Evolutionary conservation across 352 stramenopile species (phyloP).

Genomic region (Pythium diclinum): DNA sequence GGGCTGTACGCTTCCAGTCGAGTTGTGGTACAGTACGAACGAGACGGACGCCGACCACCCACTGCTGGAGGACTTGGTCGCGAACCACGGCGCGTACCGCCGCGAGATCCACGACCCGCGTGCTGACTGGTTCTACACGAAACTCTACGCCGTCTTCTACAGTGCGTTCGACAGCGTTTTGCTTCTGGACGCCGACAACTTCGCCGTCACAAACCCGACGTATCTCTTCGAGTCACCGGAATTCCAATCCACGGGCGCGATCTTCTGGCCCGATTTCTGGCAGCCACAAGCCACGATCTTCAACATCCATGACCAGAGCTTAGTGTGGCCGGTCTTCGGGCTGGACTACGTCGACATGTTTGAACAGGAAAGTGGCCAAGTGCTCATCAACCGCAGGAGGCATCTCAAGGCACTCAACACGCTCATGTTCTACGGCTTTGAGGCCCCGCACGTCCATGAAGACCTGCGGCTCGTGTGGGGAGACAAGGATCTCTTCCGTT

Average conservation of each 20-base stretch:
- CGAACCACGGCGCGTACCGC: constrained; percentile 40
- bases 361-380: constrained; percentile 60
- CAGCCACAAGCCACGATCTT: constrained; percentile 66
- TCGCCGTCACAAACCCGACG: constrained; percentile 55
- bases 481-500: no score
- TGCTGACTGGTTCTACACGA: constrained; percentile 63
- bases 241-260: constrained; percentile 43
- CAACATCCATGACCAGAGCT: constrained; percentile 57
- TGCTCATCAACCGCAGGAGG: constrained; percentile 40
- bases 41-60: constrained; percentile 45
- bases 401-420: constrained; percentile 45
- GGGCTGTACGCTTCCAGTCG: constrained; percentile 52
- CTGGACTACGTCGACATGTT: constrained; percentile 54
- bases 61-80: constrained; percentile 39
- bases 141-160: constrained; percentile 74
- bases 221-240: constrained; percentile 55
- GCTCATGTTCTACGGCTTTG: constrained; percentile 69
- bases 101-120: constrained; percentile 53
- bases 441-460: no score
- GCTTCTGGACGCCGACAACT: constrained; percentile 76
- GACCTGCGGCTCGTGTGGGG: no score
- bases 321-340: constrained; percentile 66
- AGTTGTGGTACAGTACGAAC: constrained; percentile 63
- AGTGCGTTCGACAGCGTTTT: constrained; percentile 72
- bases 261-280: constrained; percentile 87